A percentile compares a stretch with the other conserved stretches of the same genome.
Evolutionary conservation across 2,329 filamentous ascomycete genomes (phyloP).

Genomic region (Ophiosphaerella korrae): DNA sequence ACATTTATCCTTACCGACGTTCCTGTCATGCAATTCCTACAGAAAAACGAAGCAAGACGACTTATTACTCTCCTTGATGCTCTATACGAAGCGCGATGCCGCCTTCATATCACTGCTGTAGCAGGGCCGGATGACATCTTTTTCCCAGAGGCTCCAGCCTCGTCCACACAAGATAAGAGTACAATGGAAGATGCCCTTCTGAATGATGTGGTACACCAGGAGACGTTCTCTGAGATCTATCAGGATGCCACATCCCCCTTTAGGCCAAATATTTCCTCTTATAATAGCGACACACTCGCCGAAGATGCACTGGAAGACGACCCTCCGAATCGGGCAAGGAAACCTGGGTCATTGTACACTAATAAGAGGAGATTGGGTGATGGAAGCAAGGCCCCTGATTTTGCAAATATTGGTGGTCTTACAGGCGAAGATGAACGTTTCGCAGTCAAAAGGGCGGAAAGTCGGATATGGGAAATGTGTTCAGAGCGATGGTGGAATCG

Average conservation of each 20-base stretch:
- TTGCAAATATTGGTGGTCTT: conserved; percentile 69
- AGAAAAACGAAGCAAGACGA: conserved; percentile 80
- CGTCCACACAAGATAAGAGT: conserved; percentile 3
- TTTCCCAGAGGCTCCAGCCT: conserved; percentile 61
- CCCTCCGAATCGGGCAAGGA: conserved; percentile 51
- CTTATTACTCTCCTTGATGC: conserved; percentile 83
- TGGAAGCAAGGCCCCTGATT: conserved; percentile 56
- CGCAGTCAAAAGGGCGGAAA: conserved; percentile 77
- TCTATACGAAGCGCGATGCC: conserved; percentile 77
- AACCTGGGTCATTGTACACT: conserved; percentile 27
- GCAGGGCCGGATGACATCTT: conserved; percentile 75
- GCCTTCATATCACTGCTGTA: conserved; percentile 70
- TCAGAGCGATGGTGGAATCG: conserved; percentile 72
- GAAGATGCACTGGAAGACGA: conserved; percentile 57
- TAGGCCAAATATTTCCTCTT: conserved; percentile 75
- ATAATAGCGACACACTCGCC: conserved; percentile 51
- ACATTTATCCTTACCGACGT: conserved; percentile 75
- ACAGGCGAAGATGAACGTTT: conserved; percentile 83
- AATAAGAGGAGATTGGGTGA: conserved; percentile 31
- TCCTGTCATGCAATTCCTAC: conserved; percentile 67
- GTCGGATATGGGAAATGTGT: conserved; percentile 83
- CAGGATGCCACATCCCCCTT: conserved; percentile 79
- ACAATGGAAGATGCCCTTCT: conserved; percentile 5
- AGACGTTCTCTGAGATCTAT: conserved; percentile 74
- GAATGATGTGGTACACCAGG: conserved; percentile 64